Conservation (phyloP, 108 stramenopile genomes). For the Epithemia pelagica region DNA sequence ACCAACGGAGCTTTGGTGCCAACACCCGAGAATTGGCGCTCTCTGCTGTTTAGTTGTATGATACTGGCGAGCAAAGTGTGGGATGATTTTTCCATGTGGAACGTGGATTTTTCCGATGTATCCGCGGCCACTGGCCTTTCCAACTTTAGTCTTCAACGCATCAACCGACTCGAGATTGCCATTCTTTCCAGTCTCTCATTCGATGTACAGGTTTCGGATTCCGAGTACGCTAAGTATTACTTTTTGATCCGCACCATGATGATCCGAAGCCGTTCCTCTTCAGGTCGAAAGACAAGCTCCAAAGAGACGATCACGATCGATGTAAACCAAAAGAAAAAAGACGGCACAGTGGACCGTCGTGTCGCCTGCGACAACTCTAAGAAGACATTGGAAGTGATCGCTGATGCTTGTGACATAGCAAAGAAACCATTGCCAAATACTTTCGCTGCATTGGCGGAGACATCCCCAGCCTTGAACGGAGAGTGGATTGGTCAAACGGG, state of each 20-base stretch:
- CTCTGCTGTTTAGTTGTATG: slow-evolving; percentile 77
- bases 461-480: no score
- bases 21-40: slow-evolving; percentile 75
- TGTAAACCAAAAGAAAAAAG: no score
- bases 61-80: slow-evolving; percentile 88
- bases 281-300: no score
- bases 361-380: no score
- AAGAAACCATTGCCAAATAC: no score
- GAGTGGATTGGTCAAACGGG: no score
- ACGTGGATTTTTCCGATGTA: slow-evolving; percentile 66
- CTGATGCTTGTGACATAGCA: no score
- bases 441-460: no score
- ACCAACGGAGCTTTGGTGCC: slow-evolving; percentile 69
- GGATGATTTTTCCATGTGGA: slow-evolving; percentile 95
- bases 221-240: slow-evolving; percentile 97
- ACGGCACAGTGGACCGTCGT: no score
- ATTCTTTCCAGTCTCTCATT: slow-evolving; percentile 67
- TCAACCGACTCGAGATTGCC: slow-evolving; percentile 89
- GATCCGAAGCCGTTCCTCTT: slow-evolving; percentile 65
- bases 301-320: no score
- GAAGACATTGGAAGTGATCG: no score
- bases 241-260: slow-evolving; percentile 88
- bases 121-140: slow-evolving; percentile 11
- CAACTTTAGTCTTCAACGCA: slow-evolving; percentile 73
- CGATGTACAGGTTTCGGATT: slow-evolving; percentile 83